Evolutionary conservation across 2,329 filamentous ascomycete species (phyloP), one percentile per base, ranked within the genome.

Genomic region (Mycosphaerella arachidis): DNA sequence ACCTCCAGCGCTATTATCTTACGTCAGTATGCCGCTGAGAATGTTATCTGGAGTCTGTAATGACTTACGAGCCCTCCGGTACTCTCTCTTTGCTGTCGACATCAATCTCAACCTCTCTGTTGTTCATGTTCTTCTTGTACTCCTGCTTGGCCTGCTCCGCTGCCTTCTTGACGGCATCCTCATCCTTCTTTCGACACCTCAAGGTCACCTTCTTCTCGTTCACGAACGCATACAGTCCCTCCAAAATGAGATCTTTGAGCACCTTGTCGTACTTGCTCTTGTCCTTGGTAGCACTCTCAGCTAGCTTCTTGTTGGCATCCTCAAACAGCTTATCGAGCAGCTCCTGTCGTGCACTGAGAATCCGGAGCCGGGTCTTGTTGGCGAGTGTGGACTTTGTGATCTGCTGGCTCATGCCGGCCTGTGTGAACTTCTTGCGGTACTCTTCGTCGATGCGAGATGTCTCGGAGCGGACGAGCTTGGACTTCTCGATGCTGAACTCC

Each of bases 381-480:
- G 92, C 85, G 64, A 97, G 88, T 64, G 92, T 97, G 66, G 92
- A 97, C 74, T 90, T 90, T 66, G 92, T 96, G 81, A 97, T 97
- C 81, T 99, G 94, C 84, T 97, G 94, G 65, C 91, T 93, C 91
- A 97, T 96, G 81, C 89, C 86, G 71, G 94, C 93, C 80, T 96
- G 90, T 84, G 97, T 99, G 86, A 95, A 95, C 82, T 97, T 97
- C 86, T 96, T 97, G 80, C 93, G 90, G 84, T 97, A 99, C 70
- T 89, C 82, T 67, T 83, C 82, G 80, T 99, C 94, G 82, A 99
- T 97, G 77, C 91, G 80, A 73, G 91, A 86, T 56, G 90, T 97
- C 80, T 97, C 94, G 79, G 95, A 88, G 75, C 91, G 93, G 71
- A 97, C 94, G 54, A 99, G 90, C 83, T 96, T 97, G 72, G 92